These are phyloP conservation scores for Fusarium brevicatenulatum DNA, from an alignment of 2,329 filamentous ascomycete species.

Conservation along the genomic window DNA sequence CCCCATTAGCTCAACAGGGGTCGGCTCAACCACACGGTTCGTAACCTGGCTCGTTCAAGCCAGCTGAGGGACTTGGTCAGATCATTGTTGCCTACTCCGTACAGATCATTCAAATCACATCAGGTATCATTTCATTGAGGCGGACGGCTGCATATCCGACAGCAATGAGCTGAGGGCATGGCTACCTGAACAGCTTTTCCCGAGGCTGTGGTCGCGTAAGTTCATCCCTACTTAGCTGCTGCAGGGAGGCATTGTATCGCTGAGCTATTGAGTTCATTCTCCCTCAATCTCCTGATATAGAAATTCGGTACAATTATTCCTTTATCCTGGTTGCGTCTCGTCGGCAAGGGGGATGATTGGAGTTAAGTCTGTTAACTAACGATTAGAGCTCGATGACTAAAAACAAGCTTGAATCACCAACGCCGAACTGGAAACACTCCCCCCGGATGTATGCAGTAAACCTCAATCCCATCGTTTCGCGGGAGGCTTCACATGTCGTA, in stretches of 20 bases:
- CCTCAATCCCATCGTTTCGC: conserved; percentile 21
- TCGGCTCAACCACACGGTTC: not conserved
- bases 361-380: not conserved
- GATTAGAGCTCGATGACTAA: conserved; percentile 3
- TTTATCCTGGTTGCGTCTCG: not conserved
- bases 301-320: not conserved
- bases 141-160: conserved; percentile 41
- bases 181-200: conserved; percentile 13
- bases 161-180: conserved; percentile 21
- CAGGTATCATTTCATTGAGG: conserved; percentile 7
- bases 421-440: conserved; percentile 45
- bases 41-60: not conserved
- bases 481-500: conserved; percentile 21
- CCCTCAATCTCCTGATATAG: not conserved
- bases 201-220: conserved; percentile 31
- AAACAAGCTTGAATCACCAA: conserved; percentile 18
- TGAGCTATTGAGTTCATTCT: not conserved
- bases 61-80: conserved; percentile 12
- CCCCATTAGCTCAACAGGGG: conserved; percentile 20
- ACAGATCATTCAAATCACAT: not conserved
- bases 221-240: conserved; percentile 29
- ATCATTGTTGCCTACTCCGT: conserved; percentile 6
- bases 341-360: conserved; percentile 1
- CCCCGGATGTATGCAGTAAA: conserved; percentile 14
- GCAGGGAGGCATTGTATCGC: conserved; percentile 26